A percentile compares a stretch with the other conserved stretches of the same genome.
Evolutionary conservation across 2,329 filamentous ascomycete genomes (phyloP).

Genomic region (Clonostachys chloroleuca): DNA sequence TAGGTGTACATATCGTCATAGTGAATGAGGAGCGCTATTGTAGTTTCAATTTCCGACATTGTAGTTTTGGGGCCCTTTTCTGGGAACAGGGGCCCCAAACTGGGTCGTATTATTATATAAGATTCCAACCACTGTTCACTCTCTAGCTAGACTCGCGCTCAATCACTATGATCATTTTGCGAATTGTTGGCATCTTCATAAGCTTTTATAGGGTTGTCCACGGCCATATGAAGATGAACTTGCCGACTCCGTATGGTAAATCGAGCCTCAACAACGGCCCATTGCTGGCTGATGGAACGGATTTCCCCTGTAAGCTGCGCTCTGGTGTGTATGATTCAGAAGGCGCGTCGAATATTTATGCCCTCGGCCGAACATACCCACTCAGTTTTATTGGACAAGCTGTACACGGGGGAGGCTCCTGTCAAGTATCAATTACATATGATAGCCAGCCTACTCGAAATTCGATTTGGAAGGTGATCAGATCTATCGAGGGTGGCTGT

Average conservation of each 20-base stretch:
- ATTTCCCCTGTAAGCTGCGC: constrained; percentile 81
- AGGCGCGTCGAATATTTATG: constrained; percentile 46
- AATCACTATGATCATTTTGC: too few relatives aligned
- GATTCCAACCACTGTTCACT: too few relatives aligned
- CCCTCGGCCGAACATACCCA: constrained; percentile 28
- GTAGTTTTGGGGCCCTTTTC: too few relatives aligned
- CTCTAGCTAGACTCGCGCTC: too few relatives aligned
- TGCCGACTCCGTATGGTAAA: constrained; percentile 58
- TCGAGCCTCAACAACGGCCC: constrained; percentile 53
- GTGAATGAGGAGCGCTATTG: too few relatives aligned
- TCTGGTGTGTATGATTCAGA: constrained; percentile 13
- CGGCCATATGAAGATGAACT: constrained; percentile 73
- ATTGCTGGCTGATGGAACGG: constrained; percentile 48
- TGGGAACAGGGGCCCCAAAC: too few relatives aligned
- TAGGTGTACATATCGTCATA: too few relatives aligned
- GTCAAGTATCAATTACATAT: constrained; percentile 82
- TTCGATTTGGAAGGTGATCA: constrained; percentile 82
- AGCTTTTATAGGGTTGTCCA: constrained; percentile 27
- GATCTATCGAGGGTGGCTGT: constrained; percentile 83
- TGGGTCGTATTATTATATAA: too few relatives aligned
- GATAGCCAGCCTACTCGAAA: constrained; percentile 63
- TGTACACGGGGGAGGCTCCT: constrained; percentile 86
- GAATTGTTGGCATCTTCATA: too few relatives aligned
- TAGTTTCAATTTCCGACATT: too few relatives aligned
- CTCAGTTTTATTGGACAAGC: constrained; percentile 69